Evolutionary conservation across 75 land plant species (phyloP).

Genomic region (Ceratopteris richardii): DNA sequence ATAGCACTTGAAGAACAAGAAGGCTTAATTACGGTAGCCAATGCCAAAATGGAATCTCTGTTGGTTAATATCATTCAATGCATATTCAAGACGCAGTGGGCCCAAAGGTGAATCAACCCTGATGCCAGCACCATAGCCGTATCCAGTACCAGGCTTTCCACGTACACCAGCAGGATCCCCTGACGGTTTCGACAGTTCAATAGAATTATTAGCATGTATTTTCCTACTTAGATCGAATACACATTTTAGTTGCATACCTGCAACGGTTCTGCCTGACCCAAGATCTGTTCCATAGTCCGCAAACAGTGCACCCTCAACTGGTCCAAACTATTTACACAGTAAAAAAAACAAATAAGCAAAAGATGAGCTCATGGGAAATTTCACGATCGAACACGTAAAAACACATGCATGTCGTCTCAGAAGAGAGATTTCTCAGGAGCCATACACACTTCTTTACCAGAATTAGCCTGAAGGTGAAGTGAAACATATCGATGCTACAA

Average conservation of each 20-base stretch:
- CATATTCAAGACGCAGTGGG: slow-evolving; percentile 86
- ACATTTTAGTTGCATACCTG: slow-evolving; percentile 37
- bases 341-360: no score
- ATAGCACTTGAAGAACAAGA: no score
- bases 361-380: no score
- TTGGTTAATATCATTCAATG: slow-evolving; percentile 54
- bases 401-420: no score
- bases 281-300: slow-evolving; percentile 92
- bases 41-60: slow-evolving; percentile 91
- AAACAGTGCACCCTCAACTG: slow-evolving; percentile 81
- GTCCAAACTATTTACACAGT: slow-evolving; percentile 51
- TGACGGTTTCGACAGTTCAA: slow-evolving; percentile 22
- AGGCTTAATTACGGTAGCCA: slow-evolving; percentile 76
- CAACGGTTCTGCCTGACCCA: slow-evolving; percentile 78
- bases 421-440: no score
- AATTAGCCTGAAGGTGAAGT: no score
- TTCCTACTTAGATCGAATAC: neutral
- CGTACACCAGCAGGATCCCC: slow-evolving; percentile 98
- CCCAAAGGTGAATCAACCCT: slow-evolving; percentile 91
- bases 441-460: no score
- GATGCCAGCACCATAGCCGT: slow-evolving; percentile 88
- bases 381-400: no score
- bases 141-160: slow-evolving; percentile 83
- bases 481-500: no score
- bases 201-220: neutral